Conservation (phyloP, 208 protist species). For the Leptomonas seymouri region DNA sequence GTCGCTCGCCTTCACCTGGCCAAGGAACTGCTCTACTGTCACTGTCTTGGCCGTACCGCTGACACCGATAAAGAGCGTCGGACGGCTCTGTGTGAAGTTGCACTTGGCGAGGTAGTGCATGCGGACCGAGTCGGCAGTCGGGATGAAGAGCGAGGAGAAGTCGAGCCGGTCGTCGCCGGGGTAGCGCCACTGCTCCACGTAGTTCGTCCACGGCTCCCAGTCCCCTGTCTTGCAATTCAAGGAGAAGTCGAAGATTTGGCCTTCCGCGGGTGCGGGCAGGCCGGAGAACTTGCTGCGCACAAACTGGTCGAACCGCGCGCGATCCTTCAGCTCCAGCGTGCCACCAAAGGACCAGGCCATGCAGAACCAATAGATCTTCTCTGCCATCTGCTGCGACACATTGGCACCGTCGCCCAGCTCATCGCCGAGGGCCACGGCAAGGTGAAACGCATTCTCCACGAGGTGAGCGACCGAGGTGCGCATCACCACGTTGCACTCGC, state of each 20-base stretch:
- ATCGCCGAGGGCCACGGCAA: conserved; percentile 87
- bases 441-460: conserved; percentile 92
- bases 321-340: conserved; percentile 94
- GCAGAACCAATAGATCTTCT: conserved; percentile 96
- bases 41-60: conserved; percentile 97
- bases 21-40: conserved; percentile 93
- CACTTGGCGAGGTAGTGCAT: conserved; percentile 93
- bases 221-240: conserved; percentile 92
- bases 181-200: conserved; percentile 94
- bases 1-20: conserved; percentile 73
- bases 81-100: conserved; percentile 85
- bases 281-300: conserved; percentile 80
- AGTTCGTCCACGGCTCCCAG: conserved; percentile 89
- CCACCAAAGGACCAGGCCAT: conserved; percentile 95
- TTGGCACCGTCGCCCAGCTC: conserved; percentile 78
- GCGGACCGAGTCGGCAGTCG: conserved; percentile 96
- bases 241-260: conserved; percentile 94
- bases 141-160: conserved; percentile 96
- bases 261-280: conserved; percentile 72
- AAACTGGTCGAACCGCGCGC: conserved; percentile 92
- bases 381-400: conserved; percentile 82
- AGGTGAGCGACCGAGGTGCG: conserved; percentile 86
- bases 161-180: conserved; percentile 90
- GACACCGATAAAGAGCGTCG: conserved; percentile 92
- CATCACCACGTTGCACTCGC: conserved; percentile 90